A percentile compares a stretch with the other conserved stretches of the same genome.
phyloP scores from a whole-genome alignment of 257 asterid genomes.

The Solanum piurae region DNA sequence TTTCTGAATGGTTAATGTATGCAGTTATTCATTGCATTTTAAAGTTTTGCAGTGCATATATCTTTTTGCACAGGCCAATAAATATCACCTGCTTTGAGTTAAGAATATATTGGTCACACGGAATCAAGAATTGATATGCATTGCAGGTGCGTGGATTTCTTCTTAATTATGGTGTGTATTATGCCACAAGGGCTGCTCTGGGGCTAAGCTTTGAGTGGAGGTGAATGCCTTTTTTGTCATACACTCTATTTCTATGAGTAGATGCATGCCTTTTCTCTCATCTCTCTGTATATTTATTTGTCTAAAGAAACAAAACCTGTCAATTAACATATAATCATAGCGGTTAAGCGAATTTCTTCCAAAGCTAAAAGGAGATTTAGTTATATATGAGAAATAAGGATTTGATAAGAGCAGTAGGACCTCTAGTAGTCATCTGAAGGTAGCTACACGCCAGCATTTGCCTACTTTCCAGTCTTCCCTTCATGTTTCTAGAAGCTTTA shows the following conservation, averaged over 20 bases:
- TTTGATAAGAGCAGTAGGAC: not conserved
- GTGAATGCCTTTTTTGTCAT: conserved; percentile 21
- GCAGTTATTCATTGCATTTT: not conserved
- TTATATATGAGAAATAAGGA: not conserved
- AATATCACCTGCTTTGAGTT: not conserved
- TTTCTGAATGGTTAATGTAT: not conserved
- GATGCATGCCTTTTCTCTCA: not conserved
- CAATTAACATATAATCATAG: not conserved
- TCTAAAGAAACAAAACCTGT: not conserved
- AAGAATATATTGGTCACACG: not conserved
- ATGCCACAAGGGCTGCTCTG: conserved; percentile 97
- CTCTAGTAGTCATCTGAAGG: not conserved
- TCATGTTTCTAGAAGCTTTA: not conserved
- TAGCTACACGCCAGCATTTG: not conserved
- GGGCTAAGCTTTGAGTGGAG: conserved; percentile 90
- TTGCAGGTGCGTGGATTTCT: conserved; percentile 92
- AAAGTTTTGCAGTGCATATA: not conserved
- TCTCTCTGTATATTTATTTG: not conserved
- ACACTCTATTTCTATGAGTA: not conserved
- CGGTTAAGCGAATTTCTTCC: not conserved
- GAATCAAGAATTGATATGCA: not conserved
- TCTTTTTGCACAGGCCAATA: not conserved
- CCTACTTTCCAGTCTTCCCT: not conserved
- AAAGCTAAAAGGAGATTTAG: not conserved
- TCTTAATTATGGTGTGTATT: conserved; percentile 89